Evolutionary conservation across 257 asterid species (phyloP).

Genomic region (Eucommia ulmoides): DNA sequence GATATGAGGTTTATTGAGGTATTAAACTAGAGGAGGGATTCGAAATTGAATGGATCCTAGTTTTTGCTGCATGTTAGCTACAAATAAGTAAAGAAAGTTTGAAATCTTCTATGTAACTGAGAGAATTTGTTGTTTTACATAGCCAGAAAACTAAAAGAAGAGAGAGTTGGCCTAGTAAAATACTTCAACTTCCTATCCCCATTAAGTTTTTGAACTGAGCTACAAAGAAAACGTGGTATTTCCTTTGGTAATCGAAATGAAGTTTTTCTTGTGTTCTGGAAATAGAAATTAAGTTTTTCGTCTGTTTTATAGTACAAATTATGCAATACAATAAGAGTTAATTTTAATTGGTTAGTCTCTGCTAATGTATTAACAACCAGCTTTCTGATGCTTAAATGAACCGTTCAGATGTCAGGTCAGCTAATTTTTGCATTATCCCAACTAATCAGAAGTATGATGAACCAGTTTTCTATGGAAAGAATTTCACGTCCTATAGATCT

Average conservation of each 20-base stretch:
- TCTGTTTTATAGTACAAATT: neutral
- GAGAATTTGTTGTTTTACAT: no score
- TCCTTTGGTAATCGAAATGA: neutral
- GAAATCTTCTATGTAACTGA: no score
- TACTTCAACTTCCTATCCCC: no score
- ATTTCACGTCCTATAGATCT: constrained; percentile 16
- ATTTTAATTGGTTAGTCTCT: neutral
- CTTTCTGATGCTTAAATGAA: constrained; percentile 18
- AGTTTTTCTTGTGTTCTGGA: neutral
- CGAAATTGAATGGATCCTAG: no score
- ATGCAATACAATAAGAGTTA: neutral
- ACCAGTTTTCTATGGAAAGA: constrained; percentile 29
- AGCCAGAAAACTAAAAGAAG: neutral
- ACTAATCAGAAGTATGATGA: constrained; percentile 33
- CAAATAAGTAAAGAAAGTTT: no score
- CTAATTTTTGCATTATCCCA: constrained; percentile 33
- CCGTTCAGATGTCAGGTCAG: constrained; percentile 45
- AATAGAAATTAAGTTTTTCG: neutral
- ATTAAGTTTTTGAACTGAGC: no score
- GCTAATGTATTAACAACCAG: constrained; percentile 7
- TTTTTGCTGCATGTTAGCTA: no score
- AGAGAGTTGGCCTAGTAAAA: neutral
- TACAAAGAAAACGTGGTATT: neutral
- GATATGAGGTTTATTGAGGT: no score
- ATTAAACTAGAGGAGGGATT: no score